phyloP scores from a whole-genome alignment of 306 rosid genomes.

The Ormosia emarginata region DNA sequence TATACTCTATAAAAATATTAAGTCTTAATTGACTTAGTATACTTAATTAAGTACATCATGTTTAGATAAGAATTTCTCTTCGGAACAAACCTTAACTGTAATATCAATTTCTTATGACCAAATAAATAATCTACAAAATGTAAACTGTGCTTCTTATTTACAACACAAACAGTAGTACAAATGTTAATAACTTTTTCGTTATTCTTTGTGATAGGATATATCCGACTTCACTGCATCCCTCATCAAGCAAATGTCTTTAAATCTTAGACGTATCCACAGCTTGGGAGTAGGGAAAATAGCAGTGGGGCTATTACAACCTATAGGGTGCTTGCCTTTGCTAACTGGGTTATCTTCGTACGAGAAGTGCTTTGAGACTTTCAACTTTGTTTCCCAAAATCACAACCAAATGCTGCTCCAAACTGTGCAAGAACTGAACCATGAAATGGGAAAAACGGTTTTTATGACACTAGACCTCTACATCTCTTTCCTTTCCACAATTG shows the following conservation, averaged over 20 bases:
- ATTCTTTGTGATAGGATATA: constrained; percentile 22
- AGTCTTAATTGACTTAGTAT: too few species aligned
- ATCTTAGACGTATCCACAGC: constrained; percentile 38
- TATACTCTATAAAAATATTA: too few species aligned
- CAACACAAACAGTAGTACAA: not conserved
- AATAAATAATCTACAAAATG: too few species aligned
- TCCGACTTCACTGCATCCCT: constrained; percentile 15
- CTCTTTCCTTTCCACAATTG: constrained; percentile 24
- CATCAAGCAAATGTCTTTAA: constrained; percentile 29
- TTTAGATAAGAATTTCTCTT: too few species aligned
- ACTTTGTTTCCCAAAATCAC: constrained; percentile 31
- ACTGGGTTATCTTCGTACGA: not conserved
- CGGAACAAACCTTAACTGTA: too few species aligned
- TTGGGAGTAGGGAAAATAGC: constrained; percentile 38
- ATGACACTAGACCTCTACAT: constrained; percentile 39
- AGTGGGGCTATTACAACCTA: constrained; percentile 38
- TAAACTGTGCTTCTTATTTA: too few species aligned
- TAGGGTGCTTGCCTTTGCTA: constrained; percentile 44
- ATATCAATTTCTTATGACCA: too few species aligned
- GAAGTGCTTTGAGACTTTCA: not conserved
- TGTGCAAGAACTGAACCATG: constrained; percentile 21
- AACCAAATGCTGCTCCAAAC: constrained; percentile 27
- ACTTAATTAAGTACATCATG: too few species aligned
- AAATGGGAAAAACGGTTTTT: constrained; percentile 10
- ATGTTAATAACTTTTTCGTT: not conserved